phyloP scores from a whole-genome alignment of 768 basidiomycete species.

The Suillus bovinus region DNA sequence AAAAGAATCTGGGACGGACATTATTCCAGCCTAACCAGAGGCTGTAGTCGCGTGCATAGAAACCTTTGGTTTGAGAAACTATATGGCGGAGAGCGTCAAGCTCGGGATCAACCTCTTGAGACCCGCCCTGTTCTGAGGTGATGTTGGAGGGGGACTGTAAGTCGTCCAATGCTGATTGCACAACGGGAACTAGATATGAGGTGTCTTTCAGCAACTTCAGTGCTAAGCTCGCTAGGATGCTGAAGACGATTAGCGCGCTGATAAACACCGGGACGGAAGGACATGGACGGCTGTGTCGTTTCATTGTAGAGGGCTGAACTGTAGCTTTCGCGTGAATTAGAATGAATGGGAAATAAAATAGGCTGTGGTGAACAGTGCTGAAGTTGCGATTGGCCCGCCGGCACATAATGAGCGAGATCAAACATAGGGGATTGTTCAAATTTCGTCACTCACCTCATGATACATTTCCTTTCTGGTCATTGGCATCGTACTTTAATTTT shows the following conservation, averaged over 20 bases:
- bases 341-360: background rate
- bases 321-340: slow-evolving; percentile 2
- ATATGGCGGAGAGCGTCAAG: slow-evolving; percentile 34
- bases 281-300: background rate
- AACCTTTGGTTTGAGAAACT: slow-evolving; percentile 42
- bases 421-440: background rate
- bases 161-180: slow-evolving; percentile 10
- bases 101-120: slow-evolving; percentile 18
- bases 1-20: slow-evolving; percentile 22
- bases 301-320: background rate
- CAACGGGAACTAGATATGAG: slow-evolving; percentile 17
- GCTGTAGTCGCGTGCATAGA: slow-evolving; percentile 46
- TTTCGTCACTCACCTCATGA: background rate
- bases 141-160: slow-evolving; percentile 17
- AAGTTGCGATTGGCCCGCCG: background rate
- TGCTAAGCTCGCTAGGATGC: slow-evolving; percentile 29
- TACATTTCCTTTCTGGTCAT: slow-evolving; percentile 3
- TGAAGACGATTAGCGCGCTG: slow-evolving; percentile 23
- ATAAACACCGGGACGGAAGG: slow-evolving; percentile 9
- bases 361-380: background rate
- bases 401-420: background rate
- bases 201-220: slow-evolving; percentile 19
- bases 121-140: slow-evolving; percentile 5
- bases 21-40: slow-evolving; percentile 54
- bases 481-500: too few species aligned